These are phyloP conservation scores for Saccharomycopsis lassenensis DNA, from an alignment of 805 yeast species.

Conservation along the genomic window DNA sequence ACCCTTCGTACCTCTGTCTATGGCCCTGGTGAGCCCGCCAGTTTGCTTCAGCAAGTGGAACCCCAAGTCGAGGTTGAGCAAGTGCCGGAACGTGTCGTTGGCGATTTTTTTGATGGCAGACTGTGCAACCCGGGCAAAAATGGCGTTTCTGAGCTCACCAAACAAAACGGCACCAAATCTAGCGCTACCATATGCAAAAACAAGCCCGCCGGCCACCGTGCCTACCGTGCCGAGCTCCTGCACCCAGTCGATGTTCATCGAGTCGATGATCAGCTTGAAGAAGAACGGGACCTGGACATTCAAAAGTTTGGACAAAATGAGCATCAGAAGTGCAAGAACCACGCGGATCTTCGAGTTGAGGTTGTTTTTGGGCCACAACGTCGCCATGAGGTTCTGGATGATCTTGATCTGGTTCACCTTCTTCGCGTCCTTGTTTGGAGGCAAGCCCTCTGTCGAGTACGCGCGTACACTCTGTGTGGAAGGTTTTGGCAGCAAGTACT, in stretches of 20 bases:
- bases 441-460: no score
- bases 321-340: slow-evolving; percentile 55
- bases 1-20: slow-evolving; percentile 96
- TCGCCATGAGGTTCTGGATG: slow-evolving; percentile 50
- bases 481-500: no score
- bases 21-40: slow-evolving; percentile 92
- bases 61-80: slow-evolving; percentile 73
- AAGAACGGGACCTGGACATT: slow-evolving; percentile 95
- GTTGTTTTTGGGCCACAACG: slow-evolving; percentile 75
- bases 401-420: slow-evolving; percentile 37
- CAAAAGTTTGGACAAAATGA: slow-evolving; percentile 71
- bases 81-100: slow-evolving; percentile 71
- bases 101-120: slow-evolving; percentile 88
- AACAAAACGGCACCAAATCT: slow-evolving; percentile 89
- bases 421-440: no score
- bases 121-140: slow-evolving; percentile 93
- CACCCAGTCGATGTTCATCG: slow-evolving; percentile 86
- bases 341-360: slow-evolving; percentile 63
- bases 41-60: slow-evolving; percentile 90
- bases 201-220: slow-evolving; percentile 52
- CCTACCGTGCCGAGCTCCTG: slow-evolving; percentile 52
- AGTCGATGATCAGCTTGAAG: slow-evolving; percentile 80
- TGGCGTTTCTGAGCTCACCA: slow-evolving; percentile 91
- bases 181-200: slow-evolving; percentile 86
- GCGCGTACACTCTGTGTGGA: no score